phyloP scores from a whole-genome alignment of 805 yeast genomes.

The Cyberlindnera mycetangii region DNA sequence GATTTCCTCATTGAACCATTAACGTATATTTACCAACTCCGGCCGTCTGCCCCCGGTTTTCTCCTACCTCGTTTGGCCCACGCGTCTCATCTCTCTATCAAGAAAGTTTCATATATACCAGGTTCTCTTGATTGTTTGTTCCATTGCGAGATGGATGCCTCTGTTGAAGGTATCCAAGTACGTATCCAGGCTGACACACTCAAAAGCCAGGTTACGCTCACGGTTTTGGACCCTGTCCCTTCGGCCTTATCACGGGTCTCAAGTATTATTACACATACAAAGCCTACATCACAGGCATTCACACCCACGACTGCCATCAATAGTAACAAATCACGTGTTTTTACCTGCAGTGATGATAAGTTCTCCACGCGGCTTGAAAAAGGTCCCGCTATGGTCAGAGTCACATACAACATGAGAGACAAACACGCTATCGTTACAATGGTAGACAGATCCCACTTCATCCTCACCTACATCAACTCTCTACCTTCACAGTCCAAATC shows the following conservation, averaged over 20 bases:
- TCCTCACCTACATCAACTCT: conserved; percentile 9
- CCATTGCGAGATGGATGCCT: background rate
- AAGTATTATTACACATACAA: conserved; percentile 9
- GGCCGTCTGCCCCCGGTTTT: too few species aligned
- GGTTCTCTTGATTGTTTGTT: background rate
- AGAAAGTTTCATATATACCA: too few species aligned
- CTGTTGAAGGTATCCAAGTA: background rate
- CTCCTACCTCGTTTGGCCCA: too few species aligned
- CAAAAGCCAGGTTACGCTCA: conserved; percentile 7
- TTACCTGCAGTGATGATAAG: conserved; percentile 7
- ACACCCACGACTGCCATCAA: conserved; percentile 12
- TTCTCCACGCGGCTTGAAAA: background rate
- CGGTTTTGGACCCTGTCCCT: conserved; percentile 14
- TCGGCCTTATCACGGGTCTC: conserved; percentile 17
- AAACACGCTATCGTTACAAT: conserved; percentile 18
- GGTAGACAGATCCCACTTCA: conserved; percentile 2
- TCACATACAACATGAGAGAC: conserved; percentile 21
- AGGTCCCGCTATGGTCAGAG: conserved; percentile 16
- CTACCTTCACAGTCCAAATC: background rate
- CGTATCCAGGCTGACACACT: background rate
- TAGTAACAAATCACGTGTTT: conserved; percentile 23
- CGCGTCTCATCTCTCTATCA: background rate
- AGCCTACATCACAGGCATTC: conserved; percentile 13
- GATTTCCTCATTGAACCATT: too few species aligned
- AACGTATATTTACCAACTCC: too few species aligned